A percentile compares a stretch with the other conserved stretches of the same genome.
Conservation (phyloP, 108 stramenopile species). For the Cylindrotheca fusiformis region DNA sequence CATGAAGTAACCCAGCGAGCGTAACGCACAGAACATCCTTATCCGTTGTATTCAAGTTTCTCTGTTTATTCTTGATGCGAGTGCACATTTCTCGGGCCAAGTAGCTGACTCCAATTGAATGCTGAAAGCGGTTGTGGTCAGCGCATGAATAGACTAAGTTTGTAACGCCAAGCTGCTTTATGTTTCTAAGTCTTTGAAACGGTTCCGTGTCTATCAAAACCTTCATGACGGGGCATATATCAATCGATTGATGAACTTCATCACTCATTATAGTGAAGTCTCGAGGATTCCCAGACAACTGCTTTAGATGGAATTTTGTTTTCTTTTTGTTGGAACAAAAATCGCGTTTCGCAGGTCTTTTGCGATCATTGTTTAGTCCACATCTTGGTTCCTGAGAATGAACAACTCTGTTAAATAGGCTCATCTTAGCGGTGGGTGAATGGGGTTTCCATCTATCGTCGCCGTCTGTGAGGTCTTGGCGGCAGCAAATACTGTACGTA, state of each 20-base stretch:
- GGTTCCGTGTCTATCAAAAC: constrained; percentile 68
- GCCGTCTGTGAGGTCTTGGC: no score
- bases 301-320: background rate
- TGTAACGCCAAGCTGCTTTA: constrained; percentile 83
- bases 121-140: constrained; percentile 85
- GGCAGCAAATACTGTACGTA: no score
- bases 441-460: no score
- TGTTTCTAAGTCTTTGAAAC: constrained; percentile 80
- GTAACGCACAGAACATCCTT: constrained; percentile 91
- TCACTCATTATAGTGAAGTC: constrained; percentile 61
- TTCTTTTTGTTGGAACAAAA: no score
- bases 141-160: constrained; percentile 70
- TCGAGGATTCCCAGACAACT: background rate
- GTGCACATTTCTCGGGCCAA: constrained; percentile 65
- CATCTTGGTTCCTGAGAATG: no score
- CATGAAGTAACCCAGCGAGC: constrained; percentile 91
- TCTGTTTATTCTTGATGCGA: constrained; percentile 48
- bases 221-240: constrained; percentile 65
- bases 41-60: constrained; percentile 56
- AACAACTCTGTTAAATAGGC: no score
- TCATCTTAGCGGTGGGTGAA: no score
- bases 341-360: no score
- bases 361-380: no score
- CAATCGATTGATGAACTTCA: constrained; percentile 68
- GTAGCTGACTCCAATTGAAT: constrained; percentile 65